Evolutionary conservation across 1,139 yeast species (phyloP).

Genomic region (Pneumocystis sp.): DNA sequence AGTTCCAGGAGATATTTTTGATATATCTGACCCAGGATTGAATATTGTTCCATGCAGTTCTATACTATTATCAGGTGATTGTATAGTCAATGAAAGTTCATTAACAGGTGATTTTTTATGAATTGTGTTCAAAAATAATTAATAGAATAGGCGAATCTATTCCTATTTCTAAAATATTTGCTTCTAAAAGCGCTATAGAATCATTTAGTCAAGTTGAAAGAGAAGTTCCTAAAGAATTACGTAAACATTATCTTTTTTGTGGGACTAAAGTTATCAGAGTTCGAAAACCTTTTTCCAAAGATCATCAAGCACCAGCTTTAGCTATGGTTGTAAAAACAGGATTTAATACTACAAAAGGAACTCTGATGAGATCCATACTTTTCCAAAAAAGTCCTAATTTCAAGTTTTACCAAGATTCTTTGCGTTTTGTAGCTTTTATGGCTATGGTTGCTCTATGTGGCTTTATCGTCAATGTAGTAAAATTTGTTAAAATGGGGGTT

Average conservation of each 20-base stretch:
- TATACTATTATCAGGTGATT: slow-evolving; percentile 71
- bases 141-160: slow-evolving; percentile 48
- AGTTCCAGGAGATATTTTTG: slow-evolving; percentile 92
- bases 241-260: slow-evolving; percentile 63
- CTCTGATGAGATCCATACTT: slow-evolving; percentile 82
- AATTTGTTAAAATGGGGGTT: slow-evolving; percentile 57
- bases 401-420: slow-evolving; percentile 85
- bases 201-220: slow-evolving; percentile 32
- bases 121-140: neutral
- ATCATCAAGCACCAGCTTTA: slow-evolving; percentile 44
- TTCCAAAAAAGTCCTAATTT: slow-evolving; percentile 92
- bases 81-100: slow-evolving; percentile 90
- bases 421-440: slow-evolving; percentile 92
- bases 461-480: slow-evolving; percentile 65
- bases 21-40: slow-evolving; percentile 74
- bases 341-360: slow-evolving; percentile 91
- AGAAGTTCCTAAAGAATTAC: slow-evolving; percentile 44
- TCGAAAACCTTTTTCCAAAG: slow-evolving; percentile 37
- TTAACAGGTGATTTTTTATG: slow-evolving; percentile 45
- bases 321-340: slow-evolving; percentile 87
- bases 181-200: slow-evolving; percentile 45
- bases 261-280: slow-evolving; percentile 84
- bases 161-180: slow-evolving; percentile 71
- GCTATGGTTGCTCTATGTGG: slow-evolving; percentile 71
- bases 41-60: slow-evolving; percentile 75